A percentile compares a stretch with the other conserved stretches of the same genome.
Evolutionary conservation across 495 filamentous ascomycete species (phyloP).

Genomic region (Aspergillus baeticus): DNA sequence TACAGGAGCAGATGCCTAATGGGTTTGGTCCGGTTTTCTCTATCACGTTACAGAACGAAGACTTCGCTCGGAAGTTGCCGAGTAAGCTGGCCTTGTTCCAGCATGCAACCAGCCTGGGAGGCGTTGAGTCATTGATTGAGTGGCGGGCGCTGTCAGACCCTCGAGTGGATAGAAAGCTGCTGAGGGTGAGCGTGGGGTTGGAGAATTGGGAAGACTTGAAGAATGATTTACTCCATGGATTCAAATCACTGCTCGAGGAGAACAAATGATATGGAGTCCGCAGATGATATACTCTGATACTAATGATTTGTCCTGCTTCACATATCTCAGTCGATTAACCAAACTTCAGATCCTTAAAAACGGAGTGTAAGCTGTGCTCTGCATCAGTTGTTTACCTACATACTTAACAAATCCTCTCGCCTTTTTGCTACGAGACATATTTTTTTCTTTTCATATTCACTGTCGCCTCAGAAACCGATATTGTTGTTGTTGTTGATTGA

Average conservation of each 20-base stretch:
- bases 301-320: too few species aligned
- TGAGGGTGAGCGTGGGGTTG: conserved; percentile 82
- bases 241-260: conserved; percentile 35
- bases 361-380: too few species aligned
- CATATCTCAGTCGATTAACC: too few species aligned
- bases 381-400: too few species aligned
- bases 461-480: too few species aligned
- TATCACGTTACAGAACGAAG: conserved; percentile 58
- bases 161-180: conserved; percentile 65
- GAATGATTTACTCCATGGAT: conserved; percentile 69
- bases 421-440: too few species aligned
- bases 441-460: too few species aligned
- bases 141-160: conserved; percentile 74
- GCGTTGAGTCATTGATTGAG: conserved; percentile 86
- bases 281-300: too few species aligned
- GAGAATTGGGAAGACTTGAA: conserved; percentile 85
- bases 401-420: too few species aligned
- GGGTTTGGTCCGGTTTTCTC: conserved; percentile 90
- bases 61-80: conserved; percentile 66
- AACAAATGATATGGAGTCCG: conserved; percentile 12
- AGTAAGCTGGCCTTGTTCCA: conserved; percentile 80
- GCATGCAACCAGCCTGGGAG: conserved; percentile 91
- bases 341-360: neutral
- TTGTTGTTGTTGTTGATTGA: too few species aligned
- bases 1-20: conserved; percentile 85